Conservation (phyloP, 2,329 filamentous ascomycete species). For the Cryphonectria parasitica region DNA sequence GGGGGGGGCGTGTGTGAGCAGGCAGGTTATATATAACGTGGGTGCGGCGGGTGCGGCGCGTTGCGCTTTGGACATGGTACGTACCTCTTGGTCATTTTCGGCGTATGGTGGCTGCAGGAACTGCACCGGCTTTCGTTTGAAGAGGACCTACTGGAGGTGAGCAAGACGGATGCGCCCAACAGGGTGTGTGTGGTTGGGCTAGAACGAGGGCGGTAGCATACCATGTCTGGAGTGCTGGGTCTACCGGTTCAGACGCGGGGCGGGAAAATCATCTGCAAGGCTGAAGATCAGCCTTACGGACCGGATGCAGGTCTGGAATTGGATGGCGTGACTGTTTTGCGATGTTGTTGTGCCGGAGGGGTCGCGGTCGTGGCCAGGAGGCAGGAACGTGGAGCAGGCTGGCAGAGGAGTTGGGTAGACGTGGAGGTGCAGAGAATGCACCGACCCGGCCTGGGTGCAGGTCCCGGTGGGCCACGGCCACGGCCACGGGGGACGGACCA, state of each 20-base stretch:
- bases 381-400: constrained; percentile 27
- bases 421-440: constrained; percentile 31
- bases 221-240: constrained; percentile 37
- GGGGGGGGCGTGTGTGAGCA: constrained; percentile 28
- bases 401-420: constrained; percentile 27
- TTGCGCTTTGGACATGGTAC: constrained; percentile 33
- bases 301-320: constrained; percentile 35
- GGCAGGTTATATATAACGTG: constrained; percentile 15
- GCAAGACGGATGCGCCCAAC: constrained; percentile 32
- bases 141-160: constrained; percentile 71
- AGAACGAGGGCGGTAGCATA: constrained; percentile 33
- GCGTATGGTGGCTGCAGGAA: constrained; percentile 73
- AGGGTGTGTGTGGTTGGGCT: constrained; percentile 23
- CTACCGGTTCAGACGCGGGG: constrained; percentile 30
- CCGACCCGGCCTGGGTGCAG: constrained; percentile 28
- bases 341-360: constrained; percentile 33
- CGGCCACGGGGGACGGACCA: constrained; percentile 20
- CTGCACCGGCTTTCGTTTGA: constrained; percentile 93
- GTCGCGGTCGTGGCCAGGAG: constrained; percentile 23
- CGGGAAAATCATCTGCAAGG: constrained; percentile 45
- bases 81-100: constrained; percentile 83
- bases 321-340: constrained; percentile 34
- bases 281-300: constrained; percentile 43
- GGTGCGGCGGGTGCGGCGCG: constrained; percentile 25
- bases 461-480: constrained; percentile 26